A percentile compares a stretch with the other conserved stretches of the same genome.
Evolutionary conservation across 140 eudicot species (phyloP).

Genomic region (Cichorium intybus): DNA sequence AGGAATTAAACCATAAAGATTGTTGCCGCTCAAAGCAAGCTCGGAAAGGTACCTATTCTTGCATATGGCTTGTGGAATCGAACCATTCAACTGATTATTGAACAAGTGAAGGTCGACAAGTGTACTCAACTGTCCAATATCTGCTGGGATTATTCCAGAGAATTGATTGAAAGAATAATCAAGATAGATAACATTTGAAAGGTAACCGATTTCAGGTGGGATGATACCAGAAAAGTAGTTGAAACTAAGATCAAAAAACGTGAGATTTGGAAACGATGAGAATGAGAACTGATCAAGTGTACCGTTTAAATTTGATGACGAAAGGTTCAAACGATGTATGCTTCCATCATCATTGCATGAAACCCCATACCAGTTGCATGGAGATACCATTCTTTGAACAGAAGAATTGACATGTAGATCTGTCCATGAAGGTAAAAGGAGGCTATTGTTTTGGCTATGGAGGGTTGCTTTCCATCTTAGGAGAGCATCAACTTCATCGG

Average conservation of each 20-base stretch:
- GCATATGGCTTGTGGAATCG: constrained; percentile 25
- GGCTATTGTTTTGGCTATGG: constrained; percentile 12
- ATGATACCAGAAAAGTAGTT: constrained; percentile 30
- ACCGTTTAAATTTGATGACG: constrained; percentile 21
- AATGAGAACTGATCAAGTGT: constrained; percentile 27
- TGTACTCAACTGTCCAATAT: constrained; percentile 6
- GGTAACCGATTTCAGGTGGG: constrained; percentile 21
- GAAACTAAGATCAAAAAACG: neutral
- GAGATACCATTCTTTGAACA: constrained; percentile 9
- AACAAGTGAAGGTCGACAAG: constrained; percentile 18
- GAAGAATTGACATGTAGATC: neutral
- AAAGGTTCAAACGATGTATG: constrained; percentile 28
- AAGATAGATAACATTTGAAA: constrained; percentile 19
- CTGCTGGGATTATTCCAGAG: constrained; percentile 27
- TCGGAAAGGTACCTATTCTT: constrained; percentile 20
- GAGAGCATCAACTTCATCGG: constrained; percentile 27
- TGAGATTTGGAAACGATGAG: constrained; percentile 20
- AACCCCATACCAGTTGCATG: constrained; percentile 44
- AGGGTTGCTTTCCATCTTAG: constrained; percentile 38
- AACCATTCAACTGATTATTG: constrained; percentile 14
- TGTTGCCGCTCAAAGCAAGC: constrained; percentile 16
- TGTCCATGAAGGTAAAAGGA: constrained; percentile 29
- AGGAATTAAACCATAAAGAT: constrained; percentile 22
- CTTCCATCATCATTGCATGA: constrained; percentile 31
- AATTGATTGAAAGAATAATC: constrained; percentile 19